Percentiles rank a stretch among this genome's conserved stretches.
These are phyloP conservation scores for Argentina anserina DNA, from an alignment of 306 rosid genomes.

Conservation along the genomic window DNA sequence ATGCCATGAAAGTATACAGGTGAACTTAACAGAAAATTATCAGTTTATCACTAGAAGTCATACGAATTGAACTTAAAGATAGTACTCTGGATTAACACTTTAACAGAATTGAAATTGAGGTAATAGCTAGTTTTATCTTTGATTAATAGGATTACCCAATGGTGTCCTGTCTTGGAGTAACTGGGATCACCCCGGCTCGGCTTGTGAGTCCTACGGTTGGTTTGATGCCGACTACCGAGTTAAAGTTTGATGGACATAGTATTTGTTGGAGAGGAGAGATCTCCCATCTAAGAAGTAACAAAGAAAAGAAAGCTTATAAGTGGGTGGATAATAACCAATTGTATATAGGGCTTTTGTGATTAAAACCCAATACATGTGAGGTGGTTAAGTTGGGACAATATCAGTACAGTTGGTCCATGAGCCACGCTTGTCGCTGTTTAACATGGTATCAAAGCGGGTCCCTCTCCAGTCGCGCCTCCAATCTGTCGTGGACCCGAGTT, in stretches of 20 bases:
- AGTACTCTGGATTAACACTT: not conserved
- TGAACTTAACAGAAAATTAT: not conserved
- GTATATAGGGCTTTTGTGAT: too few species aligned
- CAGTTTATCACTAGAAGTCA: not conserved
- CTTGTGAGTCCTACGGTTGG: slow-evolving; percentile 53
- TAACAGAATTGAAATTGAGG: not conserved
- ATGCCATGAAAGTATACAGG: not conserved
- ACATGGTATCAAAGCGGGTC: too few species aligned
- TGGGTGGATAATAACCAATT: too few species aligned
- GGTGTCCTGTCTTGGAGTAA: slow-evolving; percentile 42
- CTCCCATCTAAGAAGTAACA: too few species aligned
- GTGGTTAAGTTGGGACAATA: too few species aligned
- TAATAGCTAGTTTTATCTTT: not conserved
- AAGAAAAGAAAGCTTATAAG: too few species aligned
- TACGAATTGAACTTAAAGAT: not conserved
- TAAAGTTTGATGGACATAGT: slow-evolving; percentile 38
- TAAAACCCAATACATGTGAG: too few species aligned
- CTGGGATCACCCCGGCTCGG: slow-evolving; percentile 39
- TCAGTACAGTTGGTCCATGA: too few species aligned
- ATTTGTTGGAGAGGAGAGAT: too few species aligned
- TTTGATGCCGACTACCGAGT: slow-evolving; percentile 51
- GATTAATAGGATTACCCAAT: slow-evolving; percentile 31
- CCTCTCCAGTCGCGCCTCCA: too few species aligned
- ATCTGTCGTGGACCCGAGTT: too few species aligned
- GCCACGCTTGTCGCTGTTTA: too few species aligned